A percentile compares a stretch with the other conserved stretches of the same genome.
Evolutionary conservation across 495 filamentous ascomycete species (phyloP).

Genomic region (Sabuloglossum arenarium): DNA sequence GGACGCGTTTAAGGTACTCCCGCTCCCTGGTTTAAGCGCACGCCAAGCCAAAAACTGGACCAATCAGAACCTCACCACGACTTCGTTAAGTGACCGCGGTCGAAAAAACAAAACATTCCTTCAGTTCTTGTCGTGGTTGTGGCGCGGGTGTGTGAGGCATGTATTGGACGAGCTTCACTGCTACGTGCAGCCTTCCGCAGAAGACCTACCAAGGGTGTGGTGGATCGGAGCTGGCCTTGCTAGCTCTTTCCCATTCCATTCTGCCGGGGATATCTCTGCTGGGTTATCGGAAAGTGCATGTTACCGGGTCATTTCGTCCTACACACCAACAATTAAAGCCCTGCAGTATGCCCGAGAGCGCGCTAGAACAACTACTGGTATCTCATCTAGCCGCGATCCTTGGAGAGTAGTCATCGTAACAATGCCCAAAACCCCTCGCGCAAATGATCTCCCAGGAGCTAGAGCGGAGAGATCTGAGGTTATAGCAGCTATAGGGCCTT

Average conservation of each 20-base stretch:
- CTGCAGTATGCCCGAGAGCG: conserved; percentile 5
- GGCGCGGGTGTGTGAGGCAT: conserved; percentile 2
- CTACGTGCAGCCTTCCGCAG: background rate
- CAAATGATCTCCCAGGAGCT: background rate
- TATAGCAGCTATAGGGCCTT: conserved; percentile 2
- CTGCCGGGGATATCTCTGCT: conserved; percentile 5
- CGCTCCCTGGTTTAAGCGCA: conserved; percentile 1
- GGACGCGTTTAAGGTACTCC: background rate
- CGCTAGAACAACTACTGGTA: background rate
- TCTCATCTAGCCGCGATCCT: background rate
- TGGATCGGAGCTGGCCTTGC: conserved; percentile 8
- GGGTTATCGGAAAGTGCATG: background rate
- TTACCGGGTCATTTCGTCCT: conserved; percentile 8
- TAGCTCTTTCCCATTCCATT: conserved; percentile 9
- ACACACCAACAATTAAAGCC: conserved; percentile 9
- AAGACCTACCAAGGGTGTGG: conserved; percentile 5
- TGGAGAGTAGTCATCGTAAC: background rate
- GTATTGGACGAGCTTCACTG: background rate
- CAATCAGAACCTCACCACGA: background rate
- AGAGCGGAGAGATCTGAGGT: conserved; percentile 2
- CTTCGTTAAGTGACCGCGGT: background rate
- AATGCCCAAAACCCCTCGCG: background rate
- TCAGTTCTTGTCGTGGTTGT: conserved; percentile 5
- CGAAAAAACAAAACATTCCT: background rate
- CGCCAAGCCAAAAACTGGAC: conserved; percentile 1